A percentile compares a stretch with the other conserved stretches of the same genome.
Conservation (phyloP, 176 grass and related monocot species). For the Aegilops bicornis region DNA sequence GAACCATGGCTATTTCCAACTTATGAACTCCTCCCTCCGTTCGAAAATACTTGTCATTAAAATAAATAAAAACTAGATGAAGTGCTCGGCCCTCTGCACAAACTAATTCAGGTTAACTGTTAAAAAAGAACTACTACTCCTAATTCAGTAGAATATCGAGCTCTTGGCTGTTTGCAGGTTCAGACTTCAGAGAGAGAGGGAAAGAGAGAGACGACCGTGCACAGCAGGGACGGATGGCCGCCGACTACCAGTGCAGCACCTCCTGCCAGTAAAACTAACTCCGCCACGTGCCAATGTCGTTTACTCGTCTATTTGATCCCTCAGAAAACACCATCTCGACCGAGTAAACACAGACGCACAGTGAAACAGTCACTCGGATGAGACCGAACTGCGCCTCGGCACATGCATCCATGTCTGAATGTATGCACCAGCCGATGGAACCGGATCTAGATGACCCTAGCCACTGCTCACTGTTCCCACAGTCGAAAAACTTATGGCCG, state of each 20-base stretch:
- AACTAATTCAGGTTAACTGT: too few species aligned
- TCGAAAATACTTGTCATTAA: too few species aligned
- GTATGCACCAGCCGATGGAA: not conserved
- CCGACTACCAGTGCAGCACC: not conserved
- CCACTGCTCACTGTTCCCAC: not conserved
- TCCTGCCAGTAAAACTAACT: not conserved
- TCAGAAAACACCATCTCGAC: not conserved
- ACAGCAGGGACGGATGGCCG: not conserved
- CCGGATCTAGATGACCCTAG: not conserved
- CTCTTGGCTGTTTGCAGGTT: too few species aligned
- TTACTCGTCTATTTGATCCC: not conserved
- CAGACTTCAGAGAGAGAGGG: too few species aligned
- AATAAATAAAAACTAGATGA: too few species aligned
- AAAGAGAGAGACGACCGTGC: not conserved
- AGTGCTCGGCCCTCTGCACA: too few species aligned
- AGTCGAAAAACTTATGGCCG: not conserved
- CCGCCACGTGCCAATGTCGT: not conserved
- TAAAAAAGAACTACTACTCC: too few species aligned
- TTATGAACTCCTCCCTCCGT: too few species aligned
- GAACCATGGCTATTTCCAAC: too few species aligned
- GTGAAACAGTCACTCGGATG: not conserved
- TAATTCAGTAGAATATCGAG: too few species aligned
- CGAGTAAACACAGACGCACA: not conserved
- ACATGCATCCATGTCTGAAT: not conserved
- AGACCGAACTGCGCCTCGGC: not conserved